These are phyloP conservation scores for Trichocladium uniseriatum DNA, from an alignment of 495 filamentous ascomycete genomes.

Conservation along the genomic window DNA sequence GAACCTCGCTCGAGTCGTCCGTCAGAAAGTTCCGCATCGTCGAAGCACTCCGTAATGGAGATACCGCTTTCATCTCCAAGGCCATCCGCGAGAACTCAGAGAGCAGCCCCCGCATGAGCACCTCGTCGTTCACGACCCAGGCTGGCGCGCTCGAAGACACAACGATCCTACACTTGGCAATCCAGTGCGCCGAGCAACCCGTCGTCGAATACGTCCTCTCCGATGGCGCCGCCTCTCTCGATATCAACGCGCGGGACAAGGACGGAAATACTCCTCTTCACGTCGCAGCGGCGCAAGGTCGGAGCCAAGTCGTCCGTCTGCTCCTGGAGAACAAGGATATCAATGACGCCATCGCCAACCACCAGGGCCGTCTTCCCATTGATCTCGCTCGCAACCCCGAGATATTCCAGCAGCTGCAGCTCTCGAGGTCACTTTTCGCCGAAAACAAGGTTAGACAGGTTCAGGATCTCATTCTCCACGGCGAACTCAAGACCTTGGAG, in stretches of 20 bases:
- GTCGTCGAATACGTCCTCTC: constrained; percentile 94
- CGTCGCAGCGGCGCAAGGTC: constrained; percentile 72
- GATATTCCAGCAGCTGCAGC: constrained; percentile 90
- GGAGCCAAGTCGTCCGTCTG: constrained; percentile 66
- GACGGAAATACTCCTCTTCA: constrained; percentile 94
- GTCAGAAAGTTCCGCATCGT: constrained; percentile 90
- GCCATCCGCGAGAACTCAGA: constrained; percentile 64
- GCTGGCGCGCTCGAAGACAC: constrained; percentile 59
- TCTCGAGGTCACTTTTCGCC: constrained; percentile 81
- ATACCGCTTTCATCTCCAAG: constrained; percentile 81
- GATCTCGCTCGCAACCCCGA: constrained; percentile 85
- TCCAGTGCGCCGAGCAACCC: constrained; percentile 93
- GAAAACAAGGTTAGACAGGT: constrained; percentile 77
- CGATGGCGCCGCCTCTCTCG: constrained; percentile 52
- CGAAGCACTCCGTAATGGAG: constrained; percentile 80
- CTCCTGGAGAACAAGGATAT: constrained; percentile 70
- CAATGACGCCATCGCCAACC: constrained; percentile 87
- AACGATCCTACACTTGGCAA: constrained; percentile 81
- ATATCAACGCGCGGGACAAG: constrained; percentile 82
- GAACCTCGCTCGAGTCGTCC: constrained; percentile 76
- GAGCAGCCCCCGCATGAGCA: constrained; percentile 40
- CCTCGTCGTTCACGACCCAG: constrained; percentile 41
- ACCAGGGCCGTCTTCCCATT: constrained; percentile 74
- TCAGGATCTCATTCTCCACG: constrained; percentile 59
- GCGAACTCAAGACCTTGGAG: constrained; percentile 68